Evolutionary conservation across 768 basidiomycete species (phyloP).

Genomic region (Gymnopilus junonius): DNA sequence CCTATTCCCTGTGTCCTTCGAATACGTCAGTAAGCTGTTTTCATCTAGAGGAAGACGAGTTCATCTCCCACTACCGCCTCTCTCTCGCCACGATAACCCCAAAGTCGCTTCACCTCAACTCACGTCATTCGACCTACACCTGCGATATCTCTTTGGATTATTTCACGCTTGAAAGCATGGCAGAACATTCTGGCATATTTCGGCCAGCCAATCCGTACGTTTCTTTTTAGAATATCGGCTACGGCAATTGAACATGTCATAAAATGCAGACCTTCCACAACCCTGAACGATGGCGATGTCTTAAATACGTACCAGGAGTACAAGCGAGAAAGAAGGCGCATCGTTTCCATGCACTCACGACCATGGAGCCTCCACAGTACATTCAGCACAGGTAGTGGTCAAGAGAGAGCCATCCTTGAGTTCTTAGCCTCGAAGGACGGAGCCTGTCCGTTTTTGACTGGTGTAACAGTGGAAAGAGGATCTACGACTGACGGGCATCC

Average conservation of each 20-base stretch:
- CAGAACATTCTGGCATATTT: background rate
- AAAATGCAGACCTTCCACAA: background rate
- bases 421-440: constrained; percentile 7
- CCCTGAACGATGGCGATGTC: background rate
- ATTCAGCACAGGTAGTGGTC: background rate
- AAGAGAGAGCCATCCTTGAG: constrained; percentile 1
- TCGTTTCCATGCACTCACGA: background rate
- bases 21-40: background rate
- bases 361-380: background rate
- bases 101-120: background rate
- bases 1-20: background rate
- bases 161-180: background rate
- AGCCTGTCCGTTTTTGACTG: constrained; percentile 12
- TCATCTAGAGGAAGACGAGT: background rate
- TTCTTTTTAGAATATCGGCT: background rate
- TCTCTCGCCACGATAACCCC: background rate
- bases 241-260: background rate
- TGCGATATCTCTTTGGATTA: background rate
- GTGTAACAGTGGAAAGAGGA: background rate
- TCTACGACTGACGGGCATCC: background rate
- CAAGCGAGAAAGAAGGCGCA: background rate
- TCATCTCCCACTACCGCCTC: background rate
- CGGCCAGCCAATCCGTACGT: background rate
- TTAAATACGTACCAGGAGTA: background rate
- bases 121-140: background rate